Percentiles rank a stretch among this genome's conserved stretches.
Conservation (phyloP, 306 rosid species). For the Chamaecrista fasciculata region DNA sequence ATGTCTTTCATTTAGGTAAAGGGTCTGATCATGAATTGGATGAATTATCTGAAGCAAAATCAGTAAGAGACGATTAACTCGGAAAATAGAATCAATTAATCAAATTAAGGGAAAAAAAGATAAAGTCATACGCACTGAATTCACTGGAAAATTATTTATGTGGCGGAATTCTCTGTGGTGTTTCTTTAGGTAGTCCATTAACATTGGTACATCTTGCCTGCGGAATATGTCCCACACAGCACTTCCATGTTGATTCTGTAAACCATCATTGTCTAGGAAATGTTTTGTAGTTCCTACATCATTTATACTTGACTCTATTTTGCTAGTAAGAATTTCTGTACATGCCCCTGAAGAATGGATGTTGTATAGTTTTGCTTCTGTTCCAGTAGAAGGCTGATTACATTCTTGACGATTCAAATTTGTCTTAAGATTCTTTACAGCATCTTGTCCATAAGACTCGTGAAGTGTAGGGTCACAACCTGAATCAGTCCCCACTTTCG, state of each 20-base stretch:
- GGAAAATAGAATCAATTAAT: neutral
- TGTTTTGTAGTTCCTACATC: slow-evolving; percentile 10
- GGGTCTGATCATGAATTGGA: slow-evolving; percentile 65
- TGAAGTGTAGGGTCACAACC: neutral
- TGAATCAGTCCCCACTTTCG: slow-evolving; percentile 6
- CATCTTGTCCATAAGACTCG: slow-evolving; percentile 16
- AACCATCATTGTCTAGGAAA: slow-evolving; percentile 25
- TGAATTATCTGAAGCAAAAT: slow-evolving; percentile 55
- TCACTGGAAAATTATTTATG: slow-evolving; percentile 47
- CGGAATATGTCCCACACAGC: slow-evolving; percentile 79
- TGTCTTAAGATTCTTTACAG: slow-evolving; percentile 14
- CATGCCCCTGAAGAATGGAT: slow-evolving; percentile 25
- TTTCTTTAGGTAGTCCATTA: slow-evolving; percentile 49
- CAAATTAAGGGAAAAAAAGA: neutral
- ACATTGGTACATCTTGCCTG: slow-evolving; percentile 60
- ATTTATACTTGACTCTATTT: slow-evolving; percentile 24
- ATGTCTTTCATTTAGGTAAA: slow-evolving; percentile 56
- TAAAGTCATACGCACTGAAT: slow-evolving; percentile 36
- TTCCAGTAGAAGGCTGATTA: slow-evolving; percentile 28
- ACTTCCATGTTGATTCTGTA: slow-evolving; percentile 44
- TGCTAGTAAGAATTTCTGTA: slow-evolving; percentile 29
- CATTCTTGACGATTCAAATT: slow-evolving; percentile 6
- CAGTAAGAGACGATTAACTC: slow-evolving; percentile 22
- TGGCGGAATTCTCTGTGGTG: slow-evolving; percentile 59
- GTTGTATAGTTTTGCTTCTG: slow-evolving; percentile 18